Base-by-base conservation (phyloP, 2,329 filamentous ascomycete genomes). In the Fusarium gaditjirri region DNA sequence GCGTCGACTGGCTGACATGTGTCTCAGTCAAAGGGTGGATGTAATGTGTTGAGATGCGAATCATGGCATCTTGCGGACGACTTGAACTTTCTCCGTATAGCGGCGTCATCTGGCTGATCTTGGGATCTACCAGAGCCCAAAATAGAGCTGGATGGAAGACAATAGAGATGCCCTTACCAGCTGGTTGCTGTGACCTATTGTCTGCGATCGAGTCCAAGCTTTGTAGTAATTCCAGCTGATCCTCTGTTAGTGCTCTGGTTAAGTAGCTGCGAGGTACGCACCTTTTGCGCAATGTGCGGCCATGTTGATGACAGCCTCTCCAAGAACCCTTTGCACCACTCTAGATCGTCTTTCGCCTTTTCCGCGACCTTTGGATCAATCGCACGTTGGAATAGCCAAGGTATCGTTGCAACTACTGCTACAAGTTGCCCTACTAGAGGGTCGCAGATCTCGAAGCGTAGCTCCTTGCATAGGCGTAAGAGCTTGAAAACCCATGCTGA, bases 271-370 rank as follows among this genome's bases (percentile, higher is more conserved):
- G 5, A 47, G 17, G 1, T 33, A 29, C 41, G 10, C 8, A 67
- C 70, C 54, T 72, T 72, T 14, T 67, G 56, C 2, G 44, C n/a
- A 29, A 72, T 53, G 29, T 72, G 70, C 2, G 69, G 69, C 70
- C 70, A 72, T 19, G 33, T 55, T 5, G 8, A 17, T 1, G 64
- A 67, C 1, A 72, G 9, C 1, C 27, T 39, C 19, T 53, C 27
- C 2, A 70, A n/a, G 3, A 66, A 72, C 5, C 17, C 25, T 2
- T 72, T 60, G 16, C 69, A 72, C 44, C 52, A 61, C 1, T 14
- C 19, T 0, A 72, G 11, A 8, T 72, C 53, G 3, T 41, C 29
- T 4, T 36, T 64, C 0, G 65, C 65, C 10, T 50, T 72, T 10
- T 41, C 35, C 4, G 70, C 49, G 3, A 72, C 31, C 17, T 61